Percentiles rank a stretch among this genome's conserved stretches.
Conservation (phyloP, 1,284 basidiomycete genomes). For the Naganishia sp. region DNA sequence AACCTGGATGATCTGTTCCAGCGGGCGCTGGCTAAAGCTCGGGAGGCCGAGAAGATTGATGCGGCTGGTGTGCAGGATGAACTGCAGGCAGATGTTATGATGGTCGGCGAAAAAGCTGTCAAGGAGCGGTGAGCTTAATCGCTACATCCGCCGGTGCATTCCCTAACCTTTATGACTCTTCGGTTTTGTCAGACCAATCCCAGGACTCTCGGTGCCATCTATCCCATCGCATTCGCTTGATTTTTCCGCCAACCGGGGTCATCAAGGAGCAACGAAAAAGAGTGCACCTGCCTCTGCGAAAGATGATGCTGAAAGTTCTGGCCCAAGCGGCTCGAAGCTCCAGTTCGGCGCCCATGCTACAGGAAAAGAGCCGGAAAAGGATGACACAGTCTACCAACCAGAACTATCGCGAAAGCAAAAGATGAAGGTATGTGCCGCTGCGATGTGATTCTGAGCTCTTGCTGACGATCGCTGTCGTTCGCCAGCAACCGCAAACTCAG, state of each 20-base stretch:
- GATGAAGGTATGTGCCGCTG: conserved; percentile 49
- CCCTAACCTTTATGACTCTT: background rate
- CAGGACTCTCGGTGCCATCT: conserved; percentile 56
- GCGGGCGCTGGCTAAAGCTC: conserved; percentile 62
- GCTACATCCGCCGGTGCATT: conserved; percentile 33
- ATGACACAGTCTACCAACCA: conserved; percentile 36
- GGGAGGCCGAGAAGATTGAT: conserved; percentile 43
- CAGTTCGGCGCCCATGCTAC: conserved; percentile 56
- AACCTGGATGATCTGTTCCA: conserved; percentile 65
- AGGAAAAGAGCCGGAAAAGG: conserved; percentile 45
- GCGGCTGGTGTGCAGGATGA: conserved; percentile 31
- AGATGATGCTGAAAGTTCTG: conserved; percentile 28
- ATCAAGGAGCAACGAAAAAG: background rate
- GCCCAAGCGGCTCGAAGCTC: conserved; percentile 38
- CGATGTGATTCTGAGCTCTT: background rate
- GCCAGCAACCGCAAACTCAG: conserved; percentile 39
- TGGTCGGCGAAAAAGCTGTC: conserved; percentile 44
- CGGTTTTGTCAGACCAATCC: conserved; percentile 57
- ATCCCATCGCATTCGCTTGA: conserved; percentile 44
- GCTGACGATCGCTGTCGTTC: conserved; percentile 1
- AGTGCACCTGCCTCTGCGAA: conserved; percentile 17
- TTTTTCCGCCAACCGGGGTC: conserved; percentile 23
- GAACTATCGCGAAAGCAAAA: conserved; percentile 58
- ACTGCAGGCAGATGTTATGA: conserved; percentile 46
- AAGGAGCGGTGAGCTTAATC: conserved; percentile 48